Base-by-base conservation (phyloP, 495 filamentous ascomycete genomes). In the Neohortaea acidophila region DNA sequence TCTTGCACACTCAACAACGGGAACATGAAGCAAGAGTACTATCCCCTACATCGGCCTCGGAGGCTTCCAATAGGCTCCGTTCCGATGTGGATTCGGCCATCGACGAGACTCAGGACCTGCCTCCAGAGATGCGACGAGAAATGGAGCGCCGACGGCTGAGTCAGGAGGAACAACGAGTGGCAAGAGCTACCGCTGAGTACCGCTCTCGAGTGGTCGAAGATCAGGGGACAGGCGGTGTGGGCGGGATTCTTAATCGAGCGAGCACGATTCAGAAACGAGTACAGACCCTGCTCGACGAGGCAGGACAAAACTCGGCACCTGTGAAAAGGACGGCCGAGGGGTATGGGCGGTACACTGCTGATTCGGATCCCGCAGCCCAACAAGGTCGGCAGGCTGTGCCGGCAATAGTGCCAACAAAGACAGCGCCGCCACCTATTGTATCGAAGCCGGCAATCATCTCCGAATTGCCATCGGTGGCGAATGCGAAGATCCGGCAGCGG, bases 151-250 rank as follows among this genome's bases (percentile, higher is more conserved):
- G 77, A 24, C 73, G 81, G 31, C 70, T 96, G 14, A 79, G 79
- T 14, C 75, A 84, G 55, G 89, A 96, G 59, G 89, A 97, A 57
- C 77, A 77, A 43, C 70, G 89, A n/a, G 91, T 97, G 8, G 85
- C 81, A 23, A 77, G 72, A 29, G 89, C 86, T 0, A 84, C 84
- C n/a, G 85, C 81, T 1, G 89, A 94, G 56, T 92, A 94, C 52
- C 75, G 81, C 3, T 69, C 74, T 41, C 76, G 79, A 19, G 65
- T 93, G 29, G 76, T 81, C 1, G 76, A 76, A 37, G 58, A 72
- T 11, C 72, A 68, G 1, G 59, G 43, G 17, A 39, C 29, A 15
- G 47, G 17, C 20, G 23, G 4, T 6, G 21, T n/a, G 14, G 41
- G 20, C 3, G 41, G 40, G 18, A 14, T 38, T 5, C 40, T 41